A percentile compares a stretch with the other conserved stretches of the same genome.
Evolutionary conservation across 202 grass and related monocot genomes (phyloP).

Genomic region (Schoenoplectus tabernaemontani): DNA sequence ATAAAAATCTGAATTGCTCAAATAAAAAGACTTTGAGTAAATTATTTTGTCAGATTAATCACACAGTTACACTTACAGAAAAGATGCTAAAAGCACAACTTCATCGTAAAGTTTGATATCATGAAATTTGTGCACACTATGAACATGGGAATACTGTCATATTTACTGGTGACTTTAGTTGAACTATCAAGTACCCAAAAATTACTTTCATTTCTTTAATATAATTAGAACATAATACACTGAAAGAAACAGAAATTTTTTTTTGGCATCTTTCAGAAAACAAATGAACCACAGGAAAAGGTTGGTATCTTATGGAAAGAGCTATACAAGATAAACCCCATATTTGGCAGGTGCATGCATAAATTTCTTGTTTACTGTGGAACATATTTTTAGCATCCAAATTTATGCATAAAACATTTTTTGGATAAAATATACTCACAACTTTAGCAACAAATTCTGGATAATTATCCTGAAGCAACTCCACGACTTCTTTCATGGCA

Average conservation of each 20-base stretch:
- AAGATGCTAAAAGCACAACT: neutral
- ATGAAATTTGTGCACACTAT: neutral
- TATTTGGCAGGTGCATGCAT: neutral
- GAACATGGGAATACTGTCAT: neutral
- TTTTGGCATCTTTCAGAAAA: neutral
- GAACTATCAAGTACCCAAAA: neutral
- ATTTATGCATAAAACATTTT: neutral
- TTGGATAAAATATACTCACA: conserved; percentile 9
- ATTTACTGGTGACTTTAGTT: neutral
- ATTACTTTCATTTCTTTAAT: neutral
- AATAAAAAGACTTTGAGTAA: neutral
- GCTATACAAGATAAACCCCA: neutral
- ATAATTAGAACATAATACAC: neutral
- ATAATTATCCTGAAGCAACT: conserved; percentile 31
- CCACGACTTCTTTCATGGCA: conserved; percentile 31
- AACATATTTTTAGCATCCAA: neutral
- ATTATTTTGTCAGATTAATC: neutral
- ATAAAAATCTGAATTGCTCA: conserved; percentile 59
- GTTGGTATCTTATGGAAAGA: neutral
- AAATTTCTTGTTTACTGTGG: neutral
- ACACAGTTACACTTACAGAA: too few species aligned
- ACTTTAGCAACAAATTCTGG: conserved; percentile 29
- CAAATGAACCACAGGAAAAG: neutral
- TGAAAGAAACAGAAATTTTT: neutral
- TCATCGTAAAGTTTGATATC: neutral